Evolutionary conservation across 2,329 filamentous ascomycete species (phyloP).

Genomic region (Didymosphaeria variabile): DNA sequence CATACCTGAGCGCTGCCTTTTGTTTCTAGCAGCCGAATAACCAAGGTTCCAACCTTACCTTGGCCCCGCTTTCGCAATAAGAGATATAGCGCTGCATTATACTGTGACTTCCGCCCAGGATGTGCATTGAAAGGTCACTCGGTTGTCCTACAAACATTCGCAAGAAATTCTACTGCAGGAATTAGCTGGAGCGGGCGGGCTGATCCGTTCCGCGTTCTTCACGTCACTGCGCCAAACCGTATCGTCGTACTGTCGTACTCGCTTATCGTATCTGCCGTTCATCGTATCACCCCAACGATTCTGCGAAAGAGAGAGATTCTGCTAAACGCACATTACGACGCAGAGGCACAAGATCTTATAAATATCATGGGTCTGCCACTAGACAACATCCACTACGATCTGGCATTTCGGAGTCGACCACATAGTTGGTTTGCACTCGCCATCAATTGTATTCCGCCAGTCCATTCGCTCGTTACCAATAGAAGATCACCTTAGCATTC

Average conservation of each 20-base stretch:
- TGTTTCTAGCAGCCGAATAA: neutral
- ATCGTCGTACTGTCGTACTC: constrained; percentile 10
- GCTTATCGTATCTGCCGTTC: constrained; percentile 12
- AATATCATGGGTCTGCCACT: neutral
- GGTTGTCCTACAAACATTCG: neutral
- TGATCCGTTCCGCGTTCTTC: neutral
- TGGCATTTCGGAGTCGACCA: neutral
- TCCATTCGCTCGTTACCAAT: neutral
- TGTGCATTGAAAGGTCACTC: neutral
- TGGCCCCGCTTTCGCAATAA: neutral
- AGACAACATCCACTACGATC: neutral
- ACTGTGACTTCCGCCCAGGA: neutral
- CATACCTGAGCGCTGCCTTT: neutral
- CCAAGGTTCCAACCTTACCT: neutral
- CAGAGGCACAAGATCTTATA: neutral
- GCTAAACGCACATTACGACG: constrained; percentile 1
- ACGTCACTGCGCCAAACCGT: neutral
- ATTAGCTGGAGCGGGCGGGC: neutral
- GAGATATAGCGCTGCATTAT: neutral
- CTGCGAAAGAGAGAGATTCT: neutral
- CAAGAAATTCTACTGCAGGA: neutral
- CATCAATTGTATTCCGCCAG: neutral
- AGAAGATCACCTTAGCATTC: neutral
- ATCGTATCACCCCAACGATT: neutral
- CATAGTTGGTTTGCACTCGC: neutral